phyloP scores from a whole-genome alignment of 1,284 basidiomycete genomes.

The Fomitiporia mediterranea region DNA sequence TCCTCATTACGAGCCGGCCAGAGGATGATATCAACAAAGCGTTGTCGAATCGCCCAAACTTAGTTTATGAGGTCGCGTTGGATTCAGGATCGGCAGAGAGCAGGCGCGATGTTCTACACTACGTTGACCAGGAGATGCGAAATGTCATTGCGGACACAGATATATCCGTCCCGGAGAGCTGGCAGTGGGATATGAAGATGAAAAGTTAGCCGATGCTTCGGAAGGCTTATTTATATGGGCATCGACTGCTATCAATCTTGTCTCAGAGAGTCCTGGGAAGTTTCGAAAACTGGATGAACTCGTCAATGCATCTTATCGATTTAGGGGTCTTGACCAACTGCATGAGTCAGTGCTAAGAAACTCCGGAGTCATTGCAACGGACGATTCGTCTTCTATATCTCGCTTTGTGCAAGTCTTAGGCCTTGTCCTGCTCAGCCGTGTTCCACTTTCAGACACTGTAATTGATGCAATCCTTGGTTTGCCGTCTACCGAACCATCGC shows the following conservation, averaged over 20 bases:
- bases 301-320: neutral
- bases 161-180: neutral
- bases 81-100: neutral
- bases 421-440: neutral
- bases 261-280: constrained; percentile 9
- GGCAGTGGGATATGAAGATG: constrained; percentile 2
- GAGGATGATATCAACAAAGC: neutral
- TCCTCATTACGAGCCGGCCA: neutral
- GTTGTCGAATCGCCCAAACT: neutral
- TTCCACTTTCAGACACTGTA: neutral
- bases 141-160: neutral
- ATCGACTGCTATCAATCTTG: constrained; percentile 27
- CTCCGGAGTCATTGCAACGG: neutral
- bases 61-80: neutral
- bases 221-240: constrained; percentile 29
- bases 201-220: constrained; percentile 23
- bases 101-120: neutral
- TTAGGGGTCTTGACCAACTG: neutral
- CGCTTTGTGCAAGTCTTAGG: neutral
- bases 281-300: neutral
- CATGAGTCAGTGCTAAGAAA: neutral
- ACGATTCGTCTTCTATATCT: neutral
- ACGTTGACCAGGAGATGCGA: neutral
- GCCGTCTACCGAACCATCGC: neutral
- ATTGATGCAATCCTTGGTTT: constrained; percentile 2